Conservation (phyloP, 2,329 filamentous ascomycete species). For the Sclerotinia sclerotiorum region DNA sequence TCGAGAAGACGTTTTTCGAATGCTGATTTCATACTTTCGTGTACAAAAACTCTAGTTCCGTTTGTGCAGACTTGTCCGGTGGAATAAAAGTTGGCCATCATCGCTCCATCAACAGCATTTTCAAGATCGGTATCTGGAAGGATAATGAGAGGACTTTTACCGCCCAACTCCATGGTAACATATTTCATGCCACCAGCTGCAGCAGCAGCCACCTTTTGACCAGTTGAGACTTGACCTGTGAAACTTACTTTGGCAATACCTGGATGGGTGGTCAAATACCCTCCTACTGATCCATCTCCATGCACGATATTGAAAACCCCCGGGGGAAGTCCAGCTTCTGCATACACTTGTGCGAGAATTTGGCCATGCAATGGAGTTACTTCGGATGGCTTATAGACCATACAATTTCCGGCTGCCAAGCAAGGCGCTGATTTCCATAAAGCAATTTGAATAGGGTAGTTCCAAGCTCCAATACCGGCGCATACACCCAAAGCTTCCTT, state of each 20-base stretch:
- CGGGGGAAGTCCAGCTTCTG: slow-evolving; percentile 73
- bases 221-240: slow-evolving; percentile 82
- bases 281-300: slow-evolving; percentile 75
- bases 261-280: slow-evolving; percentile 70
- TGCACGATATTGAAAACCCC: slow-evolving; percentile 89
- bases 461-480: slow-evolving; percentile 86
- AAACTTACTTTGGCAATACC: slow-evolving; percentile 83
- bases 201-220: slow-evolving; percentile 74
- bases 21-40: slow-evolving; percentile 58
- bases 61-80: slow-evolving; percentile 93
- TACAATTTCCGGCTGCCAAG: slow-evolving; percentile 81
- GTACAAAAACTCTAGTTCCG: slow-evolving; percentile 84
- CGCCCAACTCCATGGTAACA: slow-evolving; percentile 88
- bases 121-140: slow-evolving; percentile 77
- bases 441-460: slow-evolving; percentile 88
- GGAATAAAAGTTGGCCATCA: slow-evolving; percentile 94
- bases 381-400: slow-evolving; percentile 90
- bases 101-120: slow-evolving; percentile 81
- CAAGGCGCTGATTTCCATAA: slow-evolving; percentile 88
- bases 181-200: slow-evolving; percentile 83
- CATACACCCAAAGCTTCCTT: slow-evolving; percentile 83
- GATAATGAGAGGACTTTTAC: slow-evolving; percentile 79
- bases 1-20: slow-evolving; percentile 70
- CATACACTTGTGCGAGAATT: slow-evolving; percentile 72
- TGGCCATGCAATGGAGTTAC: slow-evolving; percentile 82